These are phyloP conservation scores for Boletus tylopilopsis DNA, from an alignment of 768 basidiomycete species.

Conservation along the genomic window DNA sequence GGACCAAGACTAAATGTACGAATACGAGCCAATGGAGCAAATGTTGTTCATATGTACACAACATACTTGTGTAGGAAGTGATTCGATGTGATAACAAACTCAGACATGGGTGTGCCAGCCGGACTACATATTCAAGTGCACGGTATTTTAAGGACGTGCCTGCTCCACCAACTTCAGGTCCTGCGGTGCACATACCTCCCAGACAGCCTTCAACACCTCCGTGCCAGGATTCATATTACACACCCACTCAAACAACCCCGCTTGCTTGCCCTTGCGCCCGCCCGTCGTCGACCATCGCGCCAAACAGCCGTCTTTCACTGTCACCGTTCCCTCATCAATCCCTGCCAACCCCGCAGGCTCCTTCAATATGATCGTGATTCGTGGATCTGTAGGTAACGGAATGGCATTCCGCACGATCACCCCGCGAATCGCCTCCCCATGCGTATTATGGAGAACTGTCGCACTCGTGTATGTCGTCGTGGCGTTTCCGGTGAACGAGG, in stretches of 20 bases:
- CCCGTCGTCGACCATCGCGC: conserved; percentile 22
- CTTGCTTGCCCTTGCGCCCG: conserved; percentile 16
- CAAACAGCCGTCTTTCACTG: conserved; percentile 10
- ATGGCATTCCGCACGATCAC: conserved; percentile 26
- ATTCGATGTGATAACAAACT: neutral
- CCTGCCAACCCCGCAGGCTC: conserved; percentile 25
- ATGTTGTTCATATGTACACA: neutral
- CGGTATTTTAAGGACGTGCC: neutral
- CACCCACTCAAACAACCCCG: conserved; percentile 30
- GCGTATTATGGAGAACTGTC: conserved; percentile 15
- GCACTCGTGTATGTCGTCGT: conserved; percentile 19
- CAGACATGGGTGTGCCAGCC: too few relatives aligned
- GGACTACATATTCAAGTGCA: too few relatives aligned
- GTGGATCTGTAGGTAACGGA: conserved; percentile 26
- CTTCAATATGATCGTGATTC: conserved; percentile 25
- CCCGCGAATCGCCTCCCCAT: conserved; percentile 4
- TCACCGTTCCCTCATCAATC: conserved; percentile 11
- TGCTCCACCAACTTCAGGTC: conserved; percentile 16
- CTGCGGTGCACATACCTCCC: conserved; percentile 27
- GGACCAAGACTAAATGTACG: neutral
- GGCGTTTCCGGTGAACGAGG: conserved; percentile 3
- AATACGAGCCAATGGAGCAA: neutral
- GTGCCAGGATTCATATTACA: conserved; percentile 21
- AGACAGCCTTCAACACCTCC: conserved; percentile 25
- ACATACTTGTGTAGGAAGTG: neutral